phyloP scores from a whole-genome alignment of 2,329 filamentous ascomycete genomes.

The Botrytis paeoniae region DNA sequence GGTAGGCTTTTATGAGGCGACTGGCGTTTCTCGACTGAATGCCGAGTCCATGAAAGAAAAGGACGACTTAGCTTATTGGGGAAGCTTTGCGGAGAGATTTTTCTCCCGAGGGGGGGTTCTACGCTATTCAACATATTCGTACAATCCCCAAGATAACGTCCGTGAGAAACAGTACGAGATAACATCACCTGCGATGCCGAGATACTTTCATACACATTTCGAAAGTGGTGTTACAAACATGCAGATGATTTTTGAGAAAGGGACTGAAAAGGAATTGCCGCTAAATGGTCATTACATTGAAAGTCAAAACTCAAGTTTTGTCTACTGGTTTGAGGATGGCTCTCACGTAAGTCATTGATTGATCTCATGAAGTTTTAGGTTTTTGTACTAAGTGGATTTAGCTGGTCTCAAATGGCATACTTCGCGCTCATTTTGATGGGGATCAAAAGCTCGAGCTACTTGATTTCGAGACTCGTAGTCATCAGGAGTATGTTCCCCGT shows the following conservation, averaged over 20 bases:
- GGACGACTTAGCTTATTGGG: conserved; percentile 75
- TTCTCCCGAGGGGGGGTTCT: conserved; percentile 78
- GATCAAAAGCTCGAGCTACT: conserved; percentile 80
- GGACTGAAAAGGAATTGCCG: conserved; percentile 53
- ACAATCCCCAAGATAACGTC: conserved; percentile 47
- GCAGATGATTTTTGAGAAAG: conserved; percentile 77
- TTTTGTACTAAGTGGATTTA: conserved; percentile 41
- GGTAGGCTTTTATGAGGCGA: conserved; percentile 30
- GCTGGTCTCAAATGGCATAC: conserved; percentile 72
- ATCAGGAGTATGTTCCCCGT: conserved; percentile 82
- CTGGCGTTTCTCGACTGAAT: conserved; percentile 24
- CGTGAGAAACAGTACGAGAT: conserved; percentile 84
- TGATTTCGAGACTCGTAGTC: conserved; percentile 71
- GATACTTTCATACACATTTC: conserved; percentile 89
- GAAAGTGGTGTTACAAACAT: conserved; percentile 82
- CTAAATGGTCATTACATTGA: conserved; percentile 71
- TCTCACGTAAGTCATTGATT: conserved; percentile 63
- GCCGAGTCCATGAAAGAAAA: conserved; percentile 55
- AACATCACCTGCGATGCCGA: conserved; percentile 72
- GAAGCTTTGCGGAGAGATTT: conserved; percentile 73
- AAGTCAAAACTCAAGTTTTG: conserved; percentile 72
- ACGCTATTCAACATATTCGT: conserved; percentile 63
- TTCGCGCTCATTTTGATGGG: conserved; percentile 76
- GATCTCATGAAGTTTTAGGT: background rate
- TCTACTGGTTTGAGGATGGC: conserved; percentile 84